These are phyloP conservation scores for Dictyostelium discoideum DNA, from an alignment of 78 protist species.

Conservation along the genomic window DNA sequence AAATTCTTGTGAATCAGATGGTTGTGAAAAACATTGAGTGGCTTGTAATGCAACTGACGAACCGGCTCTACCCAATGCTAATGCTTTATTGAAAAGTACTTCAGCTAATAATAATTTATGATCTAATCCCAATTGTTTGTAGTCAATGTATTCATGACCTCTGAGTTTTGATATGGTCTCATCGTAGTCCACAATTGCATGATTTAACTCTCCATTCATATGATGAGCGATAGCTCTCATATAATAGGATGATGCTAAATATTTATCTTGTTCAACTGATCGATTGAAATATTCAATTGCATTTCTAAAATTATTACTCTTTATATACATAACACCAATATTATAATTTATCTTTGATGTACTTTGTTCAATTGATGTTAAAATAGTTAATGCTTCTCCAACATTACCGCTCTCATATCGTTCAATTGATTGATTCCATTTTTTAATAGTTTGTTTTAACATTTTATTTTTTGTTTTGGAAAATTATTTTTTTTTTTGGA, in stretches of 20 bases:
- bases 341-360: slow-evolving; percentile 57
- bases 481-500: not conserved
- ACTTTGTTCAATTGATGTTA: slow-evolving; percentile 17
- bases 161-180: slow-evolving; percentile 39
- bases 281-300: slow-evolving; percentile 41
- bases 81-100: slow-evolving; percentile 59
- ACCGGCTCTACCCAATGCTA: slow-evolving; percentile 65
- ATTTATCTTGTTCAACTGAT: slow-evolving; percentile 62
- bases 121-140: slow-evolving; percentile 78
- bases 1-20: not conserved
- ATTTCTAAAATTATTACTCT: slow-evolving; percentile 1
- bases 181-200: slow-evolving; percentile 52
- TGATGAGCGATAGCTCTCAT: slow-evolving; percentile 29
- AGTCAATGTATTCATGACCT: slow-evolving; percentile 80
- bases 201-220: not conserved
- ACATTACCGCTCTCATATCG: not conserved
- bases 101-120: slow-evolving; percentile 38
- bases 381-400: not conserved
- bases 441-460: slow-evolving; percentile 43
- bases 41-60: slow-evolving; percentile 36
- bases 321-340: slow-evolving; percentile 50
- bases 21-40: not conserved
- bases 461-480: not conserved
- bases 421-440: slow-evolving; percentile 61
- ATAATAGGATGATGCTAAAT: slow-evolving; percentile 53